Conservation (phyloP, 1,139 yeast species). For the Debaryomyces sp. region DNA sequence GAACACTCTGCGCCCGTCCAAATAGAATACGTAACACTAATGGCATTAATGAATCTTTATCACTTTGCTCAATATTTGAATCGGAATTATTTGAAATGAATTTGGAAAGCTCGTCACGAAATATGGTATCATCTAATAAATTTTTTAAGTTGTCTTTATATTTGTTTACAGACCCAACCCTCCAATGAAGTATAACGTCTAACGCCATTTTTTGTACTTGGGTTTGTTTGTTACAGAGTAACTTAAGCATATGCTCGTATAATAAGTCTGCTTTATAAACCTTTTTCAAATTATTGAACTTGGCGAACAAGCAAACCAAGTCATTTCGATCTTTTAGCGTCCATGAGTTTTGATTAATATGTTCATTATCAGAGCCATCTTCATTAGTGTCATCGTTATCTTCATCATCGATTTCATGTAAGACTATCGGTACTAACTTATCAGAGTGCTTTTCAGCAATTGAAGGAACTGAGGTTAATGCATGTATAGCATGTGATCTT, state of each 20-base stretch:
- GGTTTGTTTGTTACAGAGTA: slow-evolving; percentile 64
- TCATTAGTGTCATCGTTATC: slow-evolving; percentile 24
- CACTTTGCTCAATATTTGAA: slow-evolving; percentile 60
- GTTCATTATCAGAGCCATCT: neutral
- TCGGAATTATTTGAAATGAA: slow-evolving; percentile 58
- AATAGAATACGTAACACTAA: slow-evolving; percentile 75
- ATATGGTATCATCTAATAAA: slow-evolving; percentile 78
- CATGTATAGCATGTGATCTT: slow-evolving; percentile 51
- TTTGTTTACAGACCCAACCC: slow-evolving; percentile 58
- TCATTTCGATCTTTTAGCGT: slow-evolving; percentile 60
- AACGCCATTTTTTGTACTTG: slow-evolving; percentile 75
- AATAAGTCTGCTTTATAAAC: slow-evolving; percentile 56
- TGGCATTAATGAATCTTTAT: slow-evolving; percentile 65
- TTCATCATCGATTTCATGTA: slow-evolving; percentile 33
- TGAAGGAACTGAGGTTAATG: slow-evolving; percentile 57
- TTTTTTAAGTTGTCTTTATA: slow-evolving; percentile 75
- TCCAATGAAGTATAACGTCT: slow-evolving; percentile 69
- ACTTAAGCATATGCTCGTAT: slow-evolving; percentile 51
- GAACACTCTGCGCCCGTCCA: slow-evolving; percentile 75
- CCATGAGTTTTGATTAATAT: slow-evolving; percentile 40
- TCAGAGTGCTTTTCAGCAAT: slow-evolving; percentile 67
- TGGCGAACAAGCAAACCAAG: slow-evolving; percentile 64
- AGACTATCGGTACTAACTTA: slow-evolving; percentile 57
- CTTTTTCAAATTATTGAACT: slow-evolving; percentile 64
- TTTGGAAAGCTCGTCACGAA: slow-evolving; percentile 79